Base-by-base conservation (phyloP, 2,329 filamentous ascomycete genomes). In the Ilyonectria sp. region DNA sequence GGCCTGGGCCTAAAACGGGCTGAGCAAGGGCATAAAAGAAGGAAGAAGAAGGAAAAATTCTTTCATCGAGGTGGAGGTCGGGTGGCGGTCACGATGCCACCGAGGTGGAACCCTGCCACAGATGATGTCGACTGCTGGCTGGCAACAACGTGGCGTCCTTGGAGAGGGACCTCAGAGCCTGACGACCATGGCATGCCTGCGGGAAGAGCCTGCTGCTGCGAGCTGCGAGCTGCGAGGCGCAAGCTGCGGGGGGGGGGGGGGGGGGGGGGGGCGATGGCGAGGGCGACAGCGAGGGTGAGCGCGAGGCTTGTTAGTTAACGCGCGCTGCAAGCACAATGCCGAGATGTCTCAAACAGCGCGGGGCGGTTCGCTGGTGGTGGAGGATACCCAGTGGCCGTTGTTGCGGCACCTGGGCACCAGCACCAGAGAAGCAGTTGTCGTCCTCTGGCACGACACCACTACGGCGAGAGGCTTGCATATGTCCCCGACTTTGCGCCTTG, bases 1-100 rank as follows among this genome's bases (percentile, higher is more conserved):
- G 62, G 56, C 49, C 58, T 69, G 62, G 65, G 69, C 67, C 63
- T 56, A 59, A 66, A 65, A 49, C 54, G 65, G 53, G 60, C 50
- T 59, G 63, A 70, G 63, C 56, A 53, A 69, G 63, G 60, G 66
- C 50, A 53, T 53, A 13, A 35, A 53, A 53, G 21, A 52, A 58
- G 60, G 64, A 59, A 65, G 59, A 53, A 74, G 65, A 21, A 56
- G 40, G 19, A 19, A 60, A 71, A 69, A 66, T 55, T 63, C 64
- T 75, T 75, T 75, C 69, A 74, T 73, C 68, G 72, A 73, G 57
- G 72, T 75, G 74, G 74, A 75, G 71, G 71, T 56, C 62, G 63
- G 60, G 63, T 75, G 73, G 74, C 72, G 72, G 72, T 70, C 65
- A 73, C 67, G 61, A 65, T 70, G 74, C 69, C 70, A 75, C 65